Percentiles rank a stretch among this genome's conserved stretches.
phyloP scores from a whole-genome alignment of 352 stramenopile species.

The Elongisporangium senticosum region DNA sequence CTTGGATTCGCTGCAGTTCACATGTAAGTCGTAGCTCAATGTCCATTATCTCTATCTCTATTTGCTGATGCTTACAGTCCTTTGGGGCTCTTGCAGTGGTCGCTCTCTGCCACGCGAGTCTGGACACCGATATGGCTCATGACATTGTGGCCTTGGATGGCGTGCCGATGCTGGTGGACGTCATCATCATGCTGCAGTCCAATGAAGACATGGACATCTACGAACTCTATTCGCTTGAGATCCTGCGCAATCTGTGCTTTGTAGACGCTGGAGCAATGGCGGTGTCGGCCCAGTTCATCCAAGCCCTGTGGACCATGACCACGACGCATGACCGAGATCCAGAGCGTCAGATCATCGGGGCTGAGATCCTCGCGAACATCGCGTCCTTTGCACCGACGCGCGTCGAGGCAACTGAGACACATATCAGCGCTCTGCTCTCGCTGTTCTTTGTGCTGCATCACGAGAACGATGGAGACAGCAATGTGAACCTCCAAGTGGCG shows the following conservation, averaged over 20 bases:
- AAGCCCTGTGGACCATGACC: conserved; percentile 18
- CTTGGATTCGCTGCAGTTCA: conserved; percentile 49
- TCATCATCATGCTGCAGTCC: conserved; percentile 16
- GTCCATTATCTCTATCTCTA: background rate
- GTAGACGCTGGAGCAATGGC: conserved; percentile 5
- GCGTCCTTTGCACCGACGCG: conserved; percentile 11
- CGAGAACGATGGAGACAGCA: background rate
- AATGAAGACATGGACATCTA: conserved; percentile 8
- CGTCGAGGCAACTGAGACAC: conserved; percentile 17
- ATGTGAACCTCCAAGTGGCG: conserved; percentile 25
- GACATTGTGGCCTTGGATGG: conserved; percentile 36
- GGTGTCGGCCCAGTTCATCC: conserved; percentile 16
- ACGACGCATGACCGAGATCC: conserved; percentile 4
- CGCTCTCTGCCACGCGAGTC: conserved; percentile 46
- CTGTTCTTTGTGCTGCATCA: conserved; percentile 21
- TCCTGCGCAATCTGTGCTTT: conserved; percentile 45
- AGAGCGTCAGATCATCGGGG: conserved; percentile 23
- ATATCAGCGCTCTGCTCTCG: conserved; percentile 22
- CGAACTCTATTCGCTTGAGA: conserved; percentile 31
- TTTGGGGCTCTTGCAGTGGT: conserved; percentile 24
- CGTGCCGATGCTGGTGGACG: conserved; percentile 21
- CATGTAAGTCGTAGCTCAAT: conserved; percentile 15
- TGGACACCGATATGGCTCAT: conserved; percentile 39
- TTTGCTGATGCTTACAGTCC: background rate
- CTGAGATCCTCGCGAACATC: conserved; percentile 41